Evolutionary conservation across 352 stramenopile species (phyloP).

Genomic region (Pythium phragmitis): DNA sequence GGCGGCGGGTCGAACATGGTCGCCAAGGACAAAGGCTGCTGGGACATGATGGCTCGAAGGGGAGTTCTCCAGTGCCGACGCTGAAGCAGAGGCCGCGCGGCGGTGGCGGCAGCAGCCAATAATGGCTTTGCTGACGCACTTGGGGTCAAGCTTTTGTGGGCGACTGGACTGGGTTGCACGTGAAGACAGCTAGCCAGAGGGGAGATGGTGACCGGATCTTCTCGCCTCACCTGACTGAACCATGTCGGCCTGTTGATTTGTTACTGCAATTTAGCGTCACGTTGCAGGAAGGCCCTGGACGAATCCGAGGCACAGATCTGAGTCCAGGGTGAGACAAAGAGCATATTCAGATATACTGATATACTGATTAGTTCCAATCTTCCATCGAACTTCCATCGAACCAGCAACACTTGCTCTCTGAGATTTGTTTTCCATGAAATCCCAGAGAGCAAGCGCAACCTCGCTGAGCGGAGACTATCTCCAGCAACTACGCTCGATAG

Average conservation of each 20-base stretch:
- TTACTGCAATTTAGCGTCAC: constrained; percentile 3
- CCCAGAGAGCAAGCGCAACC: too few relatives aligned
- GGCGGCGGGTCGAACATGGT: constrained; percentile 12
- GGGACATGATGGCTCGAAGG: not conserved
- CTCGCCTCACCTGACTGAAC: not conserved
- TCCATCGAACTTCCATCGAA: too few relatives aligned
- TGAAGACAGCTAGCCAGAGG: not conserved
- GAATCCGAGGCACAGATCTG: constrained; percentile 1
- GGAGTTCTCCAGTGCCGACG: not conserved
- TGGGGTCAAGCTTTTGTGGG: not conserved
- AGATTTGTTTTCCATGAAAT: too few relatives aligned
- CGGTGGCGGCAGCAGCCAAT: not conserved
- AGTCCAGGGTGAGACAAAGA: constrained; percentile 1
- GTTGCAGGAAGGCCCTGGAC: constrained; percentile 17
- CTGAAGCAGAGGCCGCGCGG: not conserved
- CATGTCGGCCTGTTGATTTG: too few relatives aligned
- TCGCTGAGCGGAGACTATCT: too few relatives aligned
- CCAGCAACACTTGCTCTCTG: too few relatives aligned
- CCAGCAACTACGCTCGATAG: too few relatives aligned
- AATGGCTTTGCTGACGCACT: not conserved
- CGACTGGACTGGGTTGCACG: not conserved
- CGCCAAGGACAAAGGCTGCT: constrained; percentile 5
- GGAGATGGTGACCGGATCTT: constrained; percentile 8
- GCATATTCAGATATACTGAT: not conserved
- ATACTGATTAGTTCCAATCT: not conserved